Evolutionary conservation across 2,329 filamentous ascomycete species (phyloP), one percentile per base, ranked within the genome.

Genomic region (Didymella segeticola): DNA sequence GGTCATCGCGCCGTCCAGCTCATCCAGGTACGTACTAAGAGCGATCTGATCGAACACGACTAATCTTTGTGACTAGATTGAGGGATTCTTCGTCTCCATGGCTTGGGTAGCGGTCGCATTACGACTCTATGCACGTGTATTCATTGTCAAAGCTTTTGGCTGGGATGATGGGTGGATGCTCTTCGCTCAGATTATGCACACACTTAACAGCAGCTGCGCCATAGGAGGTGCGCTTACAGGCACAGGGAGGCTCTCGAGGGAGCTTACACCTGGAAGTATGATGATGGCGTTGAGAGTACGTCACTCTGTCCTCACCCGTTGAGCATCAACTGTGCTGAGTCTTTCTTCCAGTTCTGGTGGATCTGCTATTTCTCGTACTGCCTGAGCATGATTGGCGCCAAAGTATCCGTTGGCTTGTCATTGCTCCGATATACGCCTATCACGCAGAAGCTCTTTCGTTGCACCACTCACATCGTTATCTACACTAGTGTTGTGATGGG

Each of bases 331-430:
- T n/a, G 5, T 38, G 19, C 22, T 34, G n/a, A 33, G 2, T 11
- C 15, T 20, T 9, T n/a, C 30, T 26, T 47, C 4, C 20, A 48
- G 45, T 58, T 49, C 20, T 58, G 56, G 52, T 58, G 52, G 47
- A 31, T 56, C 1, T 58, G 56, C 30, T 58, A 56, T n/a, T 47
- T 58, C n/a, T 36, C 52, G 2, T 58, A 58, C 34, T 49, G 52
- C 11, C 50, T 46, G 12, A 46, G 43, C 5, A 58, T 58, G 33
- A 56, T 53, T 4, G 34, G 53, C 1, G 57, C 57, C n/a, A 81
- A 80, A 52, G 68, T 80, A 19, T 79, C 80, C 1, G 79, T 82
- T 43, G 78, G 61, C 10, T 64, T 81, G 14, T 80, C 82, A 41
- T 72, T 83, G 30, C 74, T 82, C 17, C 78, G 80, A 43, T 74